A percentile compares a stretch with the other conserved stretches of the same genome.
Evolutionary conservation across 2,329 filamentous ascomycete species (phyloP).

Genomic region (Sordariomycetes sp.): DNA sequence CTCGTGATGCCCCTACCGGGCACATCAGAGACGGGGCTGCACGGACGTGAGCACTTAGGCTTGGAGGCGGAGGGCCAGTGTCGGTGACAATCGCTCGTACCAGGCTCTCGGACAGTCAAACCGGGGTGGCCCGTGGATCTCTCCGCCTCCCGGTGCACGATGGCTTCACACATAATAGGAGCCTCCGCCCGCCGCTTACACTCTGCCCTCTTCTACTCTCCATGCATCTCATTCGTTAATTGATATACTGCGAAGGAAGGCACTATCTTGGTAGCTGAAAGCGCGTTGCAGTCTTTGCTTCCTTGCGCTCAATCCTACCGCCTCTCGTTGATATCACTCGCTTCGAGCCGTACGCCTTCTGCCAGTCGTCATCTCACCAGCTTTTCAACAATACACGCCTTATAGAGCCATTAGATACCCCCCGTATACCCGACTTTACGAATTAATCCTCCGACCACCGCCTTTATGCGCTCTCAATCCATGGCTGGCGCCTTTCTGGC

Average conservation of each 20-base stretch:
- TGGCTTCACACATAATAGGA: neutral
- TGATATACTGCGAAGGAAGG: neutral
- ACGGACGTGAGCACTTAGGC: no score
- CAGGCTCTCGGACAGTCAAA: no score
- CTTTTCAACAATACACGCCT: neutral
- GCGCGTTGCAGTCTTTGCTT: neutral
- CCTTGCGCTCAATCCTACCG: neutral
- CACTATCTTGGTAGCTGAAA: neutral
- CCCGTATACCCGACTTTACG: neutral
- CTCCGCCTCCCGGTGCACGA: neutral
- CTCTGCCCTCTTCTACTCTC: neutral
- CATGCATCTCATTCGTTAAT: neutral
- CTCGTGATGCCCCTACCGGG: neutral
- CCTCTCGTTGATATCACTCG: slow-evolving; percentile 2
- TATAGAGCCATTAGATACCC: neutral
- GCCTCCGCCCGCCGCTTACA: neutral
- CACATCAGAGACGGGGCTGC: no score
- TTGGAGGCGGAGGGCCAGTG: no score
- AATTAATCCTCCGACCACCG: neutral
- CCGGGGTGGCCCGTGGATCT: no score
- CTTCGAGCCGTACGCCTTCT: neutral
- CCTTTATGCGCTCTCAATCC: slow-evolving; percentile 19
- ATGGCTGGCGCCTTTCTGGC: slow-evolving; percentile 30
- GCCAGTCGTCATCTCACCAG: neutral
- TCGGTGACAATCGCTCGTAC: no score